Conservation (phyloP, 192 early-diverging fungal genomes). For the Glomus cerebriforme region DNA sequence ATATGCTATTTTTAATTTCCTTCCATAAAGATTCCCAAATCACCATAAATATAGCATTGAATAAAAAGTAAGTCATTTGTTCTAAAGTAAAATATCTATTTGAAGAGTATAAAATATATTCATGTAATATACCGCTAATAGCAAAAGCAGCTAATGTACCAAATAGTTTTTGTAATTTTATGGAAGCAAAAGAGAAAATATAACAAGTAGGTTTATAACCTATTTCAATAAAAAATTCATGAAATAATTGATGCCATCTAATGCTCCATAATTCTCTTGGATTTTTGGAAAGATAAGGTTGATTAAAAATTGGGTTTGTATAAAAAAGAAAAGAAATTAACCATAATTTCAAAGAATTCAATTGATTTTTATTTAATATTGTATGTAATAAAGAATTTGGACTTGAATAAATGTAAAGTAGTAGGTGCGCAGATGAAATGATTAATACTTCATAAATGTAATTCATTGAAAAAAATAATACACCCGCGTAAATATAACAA, state of each 20-base stretch:
- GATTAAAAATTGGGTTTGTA: neutral
- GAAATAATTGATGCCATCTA: slow-evolving; percentile 1
- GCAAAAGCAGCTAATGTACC: neutral
- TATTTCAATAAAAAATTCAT: neutral
- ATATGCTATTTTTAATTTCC: neutral
- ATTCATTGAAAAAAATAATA: neutral
- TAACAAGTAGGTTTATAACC: neutral
- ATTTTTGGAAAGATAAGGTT: neutral
- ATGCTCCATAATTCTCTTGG: slow-evolving; percentile 8
- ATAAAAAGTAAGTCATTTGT: neutral
- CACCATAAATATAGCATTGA: neutral
- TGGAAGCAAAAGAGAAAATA: neutral
- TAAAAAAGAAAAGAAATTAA: slow-evolving; percentile 2
- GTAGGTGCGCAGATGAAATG: neutral
- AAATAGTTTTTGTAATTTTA: neutral
- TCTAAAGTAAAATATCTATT: neutral
- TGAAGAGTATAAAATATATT: neutral
- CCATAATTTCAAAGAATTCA: neutral
- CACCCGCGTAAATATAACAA: neutral
- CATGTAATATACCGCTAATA: slow-evolving; percentile 6
- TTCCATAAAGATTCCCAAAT: neutral
- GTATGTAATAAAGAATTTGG: neutral
- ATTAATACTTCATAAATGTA: neutral
- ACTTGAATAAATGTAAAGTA: neutral
- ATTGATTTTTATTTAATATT: neutral